phyloP scores from a whole-genome alignment of 352 stramenopile species.

The Phytophthora syringae region DNA sequence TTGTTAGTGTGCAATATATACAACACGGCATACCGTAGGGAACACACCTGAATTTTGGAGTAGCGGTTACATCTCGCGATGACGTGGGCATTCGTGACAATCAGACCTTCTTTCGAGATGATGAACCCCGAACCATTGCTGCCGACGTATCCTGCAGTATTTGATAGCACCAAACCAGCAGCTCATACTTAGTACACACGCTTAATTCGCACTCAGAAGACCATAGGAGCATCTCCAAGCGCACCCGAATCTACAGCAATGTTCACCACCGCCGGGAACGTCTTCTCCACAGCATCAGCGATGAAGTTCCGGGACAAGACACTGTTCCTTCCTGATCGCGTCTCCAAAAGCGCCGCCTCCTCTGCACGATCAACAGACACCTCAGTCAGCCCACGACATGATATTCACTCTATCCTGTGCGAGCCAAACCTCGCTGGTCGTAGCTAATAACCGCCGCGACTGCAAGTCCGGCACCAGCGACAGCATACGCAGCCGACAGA shows the following conservation, averaged over 20 bases:
- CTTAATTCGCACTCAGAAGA: not conserved
- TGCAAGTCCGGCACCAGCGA: slow-evolving; percentile 33
- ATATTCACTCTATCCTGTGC: not conserved
- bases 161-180: not conserved
- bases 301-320: slow-evolving; percentile 85
- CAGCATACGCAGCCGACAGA: slow-evolving; percentile 31
- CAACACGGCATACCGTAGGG: not conserved
- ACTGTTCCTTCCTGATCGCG: slow-evolving; percentile 13
- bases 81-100: slow-evolving; percentile 95
- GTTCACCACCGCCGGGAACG: slow-evolving; percentile 90
- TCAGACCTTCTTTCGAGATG: slow-evolving; percentile 83
- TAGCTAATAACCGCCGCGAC: slow-evolving; percentile 24
- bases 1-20: not conserved
- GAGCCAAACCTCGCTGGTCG: slow-evolving; percentile 29
- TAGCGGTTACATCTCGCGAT: slow-evolving; percentile 84
- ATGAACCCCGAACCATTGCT: slow-evolving; percentile 94
- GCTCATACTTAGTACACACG: not conserved
- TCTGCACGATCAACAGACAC: slow-evolving; percentile 20
- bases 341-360: slow-evolving; percentile 26
- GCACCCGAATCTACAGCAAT: slow-evolving; percentile 77
- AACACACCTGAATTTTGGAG: slow-evolving; percentile 76
- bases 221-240: not conserved
- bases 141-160: slow-evolving; percentile 55
- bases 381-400: not conserved
- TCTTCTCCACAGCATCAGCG: slow-evolving; percentile 89